These are phyloP conservation scores for Angophora floribunda DNA, from an alignment of 345 rosid genomes.

Conservation along the genomic window DNA sequence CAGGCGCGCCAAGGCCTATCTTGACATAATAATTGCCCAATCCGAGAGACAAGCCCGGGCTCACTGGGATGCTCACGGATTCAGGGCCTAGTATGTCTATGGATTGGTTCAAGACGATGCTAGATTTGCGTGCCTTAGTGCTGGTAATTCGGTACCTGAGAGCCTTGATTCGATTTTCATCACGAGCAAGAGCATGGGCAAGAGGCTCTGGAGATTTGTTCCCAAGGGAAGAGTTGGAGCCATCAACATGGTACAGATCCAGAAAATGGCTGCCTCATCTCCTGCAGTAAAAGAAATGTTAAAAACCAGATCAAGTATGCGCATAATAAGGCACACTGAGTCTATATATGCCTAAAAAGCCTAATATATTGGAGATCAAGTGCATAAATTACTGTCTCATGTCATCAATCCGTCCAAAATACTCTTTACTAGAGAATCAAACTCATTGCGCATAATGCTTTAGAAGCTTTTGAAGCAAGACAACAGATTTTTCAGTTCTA, in stretches of 20 bases:
- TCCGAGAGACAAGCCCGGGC: constrained; percentile 23
- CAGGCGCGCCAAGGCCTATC: constrained; percentile 34
- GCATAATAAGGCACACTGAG: not conserved
- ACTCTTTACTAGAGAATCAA: not conserved
- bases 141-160: constrained; percentile 2
- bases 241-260: constrained; percentile 14
- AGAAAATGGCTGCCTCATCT: constrained; percentile 1
- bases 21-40: constrained; percentile 28
- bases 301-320: not conserved
- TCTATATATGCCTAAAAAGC: not conserved
- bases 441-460: not conserved
- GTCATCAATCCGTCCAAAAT: not conserved
- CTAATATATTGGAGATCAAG: not conserved
- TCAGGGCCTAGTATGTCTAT: constrained; percentile 1
- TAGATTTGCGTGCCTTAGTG: not conserved
- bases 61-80: constrained; percentile 10
- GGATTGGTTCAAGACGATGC: not conserved
- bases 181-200: constrained; percentile 10
- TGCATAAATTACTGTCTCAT: not conserved
- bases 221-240: constrained; percentile 4
- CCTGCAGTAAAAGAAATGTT: not conserved
- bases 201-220: not conserved
- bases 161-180: constrained; percentile 12
- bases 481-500: not conserved
- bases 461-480: not conserved